These are phyloP conservation scores for Lanmaoa pseudosensibilis DNA, from an alignment of 768 basidiomycete genomes.

Conservation along the genomic window DNA sequence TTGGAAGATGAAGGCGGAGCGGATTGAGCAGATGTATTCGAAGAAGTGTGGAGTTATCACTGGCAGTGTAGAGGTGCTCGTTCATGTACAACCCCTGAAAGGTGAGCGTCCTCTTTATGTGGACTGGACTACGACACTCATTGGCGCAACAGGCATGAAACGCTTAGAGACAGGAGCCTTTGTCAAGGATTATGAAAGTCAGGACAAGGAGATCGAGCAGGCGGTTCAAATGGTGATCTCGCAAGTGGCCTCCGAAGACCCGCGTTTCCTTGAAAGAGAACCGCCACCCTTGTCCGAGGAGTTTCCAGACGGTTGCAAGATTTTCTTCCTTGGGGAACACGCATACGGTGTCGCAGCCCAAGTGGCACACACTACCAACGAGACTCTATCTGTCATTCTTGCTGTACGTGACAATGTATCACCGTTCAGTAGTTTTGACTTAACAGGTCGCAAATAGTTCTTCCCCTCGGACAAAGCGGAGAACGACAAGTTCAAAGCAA, in stretches of 20 bases:
- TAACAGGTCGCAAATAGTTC: slow-evolving; percentile 50
- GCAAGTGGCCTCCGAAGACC: slow-evolving; percentile 85
- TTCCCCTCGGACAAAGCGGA: slow-evolving; percentile 84
- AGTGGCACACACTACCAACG: slow-evolving; percentile 70
- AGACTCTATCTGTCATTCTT: slow-evolving; percentile 75
- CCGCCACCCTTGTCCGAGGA: slow-evolving; percentile 84
- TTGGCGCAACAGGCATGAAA: slow-evolving; percentile 65
- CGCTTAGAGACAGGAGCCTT: slow-evolving; percentile 87
- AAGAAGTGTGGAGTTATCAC: slow-evolving; percentile 88
- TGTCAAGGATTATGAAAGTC: slow-evolving; percentile 89
- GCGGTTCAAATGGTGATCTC: slow-evolving; percentile 85
- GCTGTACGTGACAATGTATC: slow-evolving; percentile 54
- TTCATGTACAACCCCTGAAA: slow-evolving; percentile 91
- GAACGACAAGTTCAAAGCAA: slow-evolving; percentile 70
- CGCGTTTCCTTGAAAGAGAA: slow-evolving; percentile 77
- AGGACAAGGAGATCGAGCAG: slow-evolving; percentile 79
- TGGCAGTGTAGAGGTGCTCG: slow-evolving; percentile 72
- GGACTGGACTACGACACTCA: neutral
- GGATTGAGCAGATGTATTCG: slow-evolving; percentile 81
- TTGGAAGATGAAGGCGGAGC: slow-evolving; percentile 82
- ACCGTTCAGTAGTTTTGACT: neutral
- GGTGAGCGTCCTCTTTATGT: slow-evolving; percentile 46
- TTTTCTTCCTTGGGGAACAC: slow-evolving; percentile 95
- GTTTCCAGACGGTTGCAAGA: slow-evolving; percentile 85
- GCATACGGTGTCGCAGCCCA: slow-evolving; percentile 96